Evolutionary conservation across 257 asterid genomes (phyloP).

Genomic region (Fraxinus excelsior): DNA sequence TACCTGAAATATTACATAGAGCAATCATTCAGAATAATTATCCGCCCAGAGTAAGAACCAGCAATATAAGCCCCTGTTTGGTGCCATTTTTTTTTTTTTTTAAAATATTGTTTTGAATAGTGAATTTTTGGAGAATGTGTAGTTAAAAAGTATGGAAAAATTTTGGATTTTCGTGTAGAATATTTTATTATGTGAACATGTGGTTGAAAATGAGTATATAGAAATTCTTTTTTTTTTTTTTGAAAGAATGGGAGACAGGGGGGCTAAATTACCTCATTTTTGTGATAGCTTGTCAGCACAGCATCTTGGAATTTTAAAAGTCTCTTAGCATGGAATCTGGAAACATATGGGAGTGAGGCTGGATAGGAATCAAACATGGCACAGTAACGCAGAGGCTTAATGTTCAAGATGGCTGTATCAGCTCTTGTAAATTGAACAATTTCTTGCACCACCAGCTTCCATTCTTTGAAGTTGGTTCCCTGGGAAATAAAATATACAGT

Average conservation of each 20-base stretch:
- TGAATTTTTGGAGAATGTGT: too few relatives aligned
- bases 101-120: too few relatives aligned
- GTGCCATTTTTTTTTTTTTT: too few relatives aligned
- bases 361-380: constrained; percentile 76
- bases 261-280: constrained; percentile 64
- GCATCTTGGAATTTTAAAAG: constrained; percentile 90
- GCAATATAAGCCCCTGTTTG: background rate
- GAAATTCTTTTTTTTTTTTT: too few relatives aligned
- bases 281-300: constrained; percentile 82
- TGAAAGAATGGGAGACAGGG: too few relatives aligned
- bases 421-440: constrained; percentile 70
- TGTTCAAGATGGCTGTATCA: constrained; percentile 46
- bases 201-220: too few relatives aligned
- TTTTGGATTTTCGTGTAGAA: too few relatives aligned
- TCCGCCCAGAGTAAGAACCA: constrained; percentile 5
- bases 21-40: constrained; percentile 15
- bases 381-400: constrained; percentile 83
- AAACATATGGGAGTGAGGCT: constrained; percentile 74
- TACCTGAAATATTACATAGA: constrained; percentile 50
- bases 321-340: constrained; percentile 92
- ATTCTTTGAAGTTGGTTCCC: constrained; percentile 95
- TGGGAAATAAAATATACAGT: constrained; percentile 45
- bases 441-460: constrained; percentile 93
- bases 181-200: too few relatives aligned
- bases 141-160: too few relatives aligned